These are phyloP conservation scores for Leccinum uliginosum DNA, from an alignment of 768 basidiomycete species.

Conservation along the genomic window DNA sequence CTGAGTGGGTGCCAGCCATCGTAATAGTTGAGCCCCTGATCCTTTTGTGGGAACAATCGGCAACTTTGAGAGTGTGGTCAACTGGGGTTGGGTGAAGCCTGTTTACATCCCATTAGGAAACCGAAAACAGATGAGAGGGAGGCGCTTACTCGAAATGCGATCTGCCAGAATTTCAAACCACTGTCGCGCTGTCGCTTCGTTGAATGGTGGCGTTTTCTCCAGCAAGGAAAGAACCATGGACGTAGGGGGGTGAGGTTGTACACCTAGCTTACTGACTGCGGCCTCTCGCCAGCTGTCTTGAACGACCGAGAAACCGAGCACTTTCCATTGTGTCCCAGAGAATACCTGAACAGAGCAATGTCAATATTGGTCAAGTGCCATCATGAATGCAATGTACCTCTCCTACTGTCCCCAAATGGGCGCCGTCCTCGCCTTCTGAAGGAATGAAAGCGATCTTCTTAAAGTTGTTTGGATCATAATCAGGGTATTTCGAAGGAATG, in stretches of 20 bases:
- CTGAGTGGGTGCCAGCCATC: conserved; percentile 55
- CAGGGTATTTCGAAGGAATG: conserved; percentile 51
- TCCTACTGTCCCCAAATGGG: conserved; percentile 54
- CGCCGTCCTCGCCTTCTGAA: conserved; percentile 49
- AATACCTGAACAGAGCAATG: conserved; percentile 52
- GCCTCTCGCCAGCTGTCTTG: conserved; percentile 50
- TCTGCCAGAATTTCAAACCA: conserved; percentile 70
- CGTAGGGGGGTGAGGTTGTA: conserved; percentile 67
- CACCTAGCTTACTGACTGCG: conserved; percentile 57
- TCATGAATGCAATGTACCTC: conserved; percentile 43
- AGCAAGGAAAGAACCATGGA: conserved; percentile 56
- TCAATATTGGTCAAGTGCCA: not conserved
- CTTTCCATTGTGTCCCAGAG: conserved; percentile 58
- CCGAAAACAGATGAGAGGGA: not conserved
- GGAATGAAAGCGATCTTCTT: conserved; percentile 74
- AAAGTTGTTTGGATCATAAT: conserved; percentile 55
- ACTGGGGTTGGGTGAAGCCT: conserved; percentile 59
- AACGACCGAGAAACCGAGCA: conserved; percentile 73
- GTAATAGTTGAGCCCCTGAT: conserved; percentile 29
- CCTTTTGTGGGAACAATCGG: conserved; percentile 64
- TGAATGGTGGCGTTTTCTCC: conserved; percentile 53
- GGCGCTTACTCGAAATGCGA: conserved; percentile 51
- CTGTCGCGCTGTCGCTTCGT: conserved; percentile 47
- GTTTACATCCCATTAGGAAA: conserved; percentile 1
- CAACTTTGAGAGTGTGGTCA: conserved; percentile 51